These are phyloP conservation scores for Didymella segeticola DNA, from an alignment of 2,329 filamentous ascomycete genomes.

Conservation along the genomic window DNA sequence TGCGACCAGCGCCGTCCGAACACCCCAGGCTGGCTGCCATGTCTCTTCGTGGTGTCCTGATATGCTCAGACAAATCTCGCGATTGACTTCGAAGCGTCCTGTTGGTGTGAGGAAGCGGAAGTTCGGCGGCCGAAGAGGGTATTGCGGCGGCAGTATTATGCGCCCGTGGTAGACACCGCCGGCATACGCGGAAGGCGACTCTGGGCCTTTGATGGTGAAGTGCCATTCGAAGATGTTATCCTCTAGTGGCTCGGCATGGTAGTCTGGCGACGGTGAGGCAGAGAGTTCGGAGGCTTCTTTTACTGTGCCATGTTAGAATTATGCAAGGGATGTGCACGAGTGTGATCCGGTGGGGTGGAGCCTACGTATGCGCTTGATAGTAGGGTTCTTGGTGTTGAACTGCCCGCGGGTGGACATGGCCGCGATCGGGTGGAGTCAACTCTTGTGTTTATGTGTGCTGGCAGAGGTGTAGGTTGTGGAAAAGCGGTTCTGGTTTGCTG, in stretches of 20 bases:
- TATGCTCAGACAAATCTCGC: constrained; percentile 95
- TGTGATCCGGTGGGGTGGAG: neutral
- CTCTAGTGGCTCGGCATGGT: constrained; percentile 84
- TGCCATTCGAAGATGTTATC: constrained; percentile 97
- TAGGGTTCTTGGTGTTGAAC: constrained; percentile 79
- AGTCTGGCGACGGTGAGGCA: constrained; percentile 79
- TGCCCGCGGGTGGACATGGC: constrained; percentile 51
- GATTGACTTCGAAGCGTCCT: constrained; percentile 93
- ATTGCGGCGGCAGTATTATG: constrained; percentile 86
- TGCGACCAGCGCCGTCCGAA: constrained; percentile 81
- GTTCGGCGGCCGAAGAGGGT: constrained; percentile 89
- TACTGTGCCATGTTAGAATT: constrained; percentile 59
- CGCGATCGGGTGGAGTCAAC: neutral
- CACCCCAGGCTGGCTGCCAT: constrained; percentile 98
- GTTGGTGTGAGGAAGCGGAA: constrained; percentile 94
- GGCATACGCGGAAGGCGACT: constrained; percentile 76
- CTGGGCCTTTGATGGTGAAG: constrained; percentile 93
- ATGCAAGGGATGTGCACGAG: constrained; percentile 9
- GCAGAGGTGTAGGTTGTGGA: neutral
- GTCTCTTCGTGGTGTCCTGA: constrained; percentile 96
- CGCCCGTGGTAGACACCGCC: constrained; percentile 92
- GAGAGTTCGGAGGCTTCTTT: constrained; percentile 91
- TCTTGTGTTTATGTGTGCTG: neutral
- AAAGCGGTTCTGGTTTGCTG: neutral
- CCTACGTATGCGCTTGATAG: constrained; percentile 82